Base-by-base conservation (phyloP, 306 rosid genomes). In the Vigna radiata region DNA sequence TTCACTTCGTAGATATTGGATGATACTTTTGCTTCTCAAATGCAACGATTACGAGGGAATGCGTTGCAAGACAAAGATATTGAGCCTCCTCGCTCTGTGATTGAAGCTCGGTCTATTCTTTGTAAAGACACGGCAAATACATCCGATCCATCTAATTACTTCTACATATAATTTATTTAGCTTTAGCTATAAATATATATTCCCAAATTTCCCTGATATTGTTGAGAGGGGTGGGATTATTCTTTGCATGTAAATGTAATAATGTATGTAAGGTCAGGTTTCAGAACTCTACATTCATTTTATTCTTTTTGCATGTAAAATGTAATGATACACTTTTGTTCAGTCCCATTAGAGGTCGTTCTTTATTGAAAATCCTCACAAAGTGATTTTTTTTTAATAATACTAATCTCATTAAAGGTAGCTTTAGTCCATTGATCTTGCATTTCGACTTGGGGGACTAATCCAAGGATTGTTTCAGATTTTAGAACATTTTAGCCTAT, bases 61-160 rank as follows among this genome's bases (percentile, higher is more conserved):
- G 95, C 97, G 8, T 86, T 95, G 82, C 93, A 90, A 72, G 97
- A 90, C 44, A 95, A 90, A 83, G 98, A 95, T 77, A 79, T 95
- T 18, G 97, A 92, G 84, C 95, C 97, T 27, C 98, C 98, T 79
- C 97, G 97, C 70, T 92, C 97, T 10, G 92, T 92, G 36, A 83
- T 82, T 19, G 98, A 95, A 92, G 98, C 98, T 11, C 77, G 97
- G 19, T 92, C 98, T 56, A 95, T 95, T 83, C 98, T 95, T 69
- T 87, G 90, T 53, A 86, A 90, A 83, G 98, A 95, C 87, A 77
- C 95, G 4, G 77, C 92, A 65, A 88, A 89, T 76, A 87, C 89
- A 64, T 44, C 82, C 7, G 96, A 92, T 70, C 76, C 93, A 46
- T 87, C 94, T 6, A 67, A 83, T 54, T 92, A 87, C 79, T 88